phyloP scores from a whole-genome alignment of 108 stramenopile species.

The Epithemia pelagica region DNA sequence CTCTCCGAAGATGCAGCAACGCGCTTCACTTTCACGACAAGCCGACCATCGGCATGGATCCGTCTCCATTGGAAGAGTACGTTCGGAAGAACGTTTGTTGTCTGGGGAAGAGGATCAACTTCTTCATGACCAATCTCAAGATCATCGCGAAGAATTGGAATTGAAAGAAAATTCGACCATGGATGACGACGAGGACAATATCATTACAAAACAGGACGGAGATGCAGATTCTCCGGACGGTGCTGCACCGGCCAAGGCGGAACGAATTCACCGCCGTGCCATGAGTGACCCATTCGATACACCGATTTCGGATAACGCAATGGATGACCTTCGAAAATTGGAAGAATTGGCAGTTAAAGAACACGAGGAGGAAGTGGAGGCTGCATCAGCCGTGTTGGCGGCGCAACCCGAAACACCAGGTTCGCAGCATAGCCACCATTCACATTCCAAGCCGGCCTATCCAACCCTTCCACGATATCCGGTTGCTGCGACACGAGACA shows the following conservation, averaged over 20 bases:
- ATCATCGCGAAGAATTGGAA: not conserved
- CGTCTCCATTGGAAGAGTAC: not conserved
- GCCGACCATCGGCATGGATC: not conserved
- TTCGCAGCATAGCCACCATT: not conserved
- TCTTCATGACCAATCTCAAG: not conserved
- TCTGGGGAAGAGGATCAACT: not conserved
- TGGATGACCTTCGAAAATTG: not conserved
- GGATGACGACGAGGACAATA: not conserved
- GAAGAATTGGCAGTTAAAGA: not conserved
- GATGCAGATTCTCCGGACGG: not conserved
- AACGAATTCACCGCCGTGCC: constrained; percentile 23
- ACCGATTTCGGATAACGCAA: constrained; percentile 6
- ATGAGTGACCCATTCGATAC: constrained; percentile 42
- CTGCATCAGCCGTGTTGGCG: constrained; percentile 1
- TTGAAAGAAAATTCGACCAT: not conserved
- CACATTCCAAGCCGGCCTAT: constrained; percentile 7
- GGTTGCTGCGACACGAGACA: constrained; percentile 31
- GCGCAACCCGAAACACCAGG: not conserved
- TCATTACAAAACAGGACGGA: not conserved
- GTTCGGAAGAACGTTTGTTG: not conserved
- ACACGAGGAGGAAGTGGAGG: constrained; percentile 10
- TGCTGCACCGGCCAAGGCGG: not conserved
- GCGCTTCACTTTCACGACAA: not conserved
- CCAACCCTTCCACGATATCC: constrained; percentile 40
- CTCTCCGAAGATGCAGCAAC: not conserved